These are phyloP conservation scores for Starmerella floris DNA, from an alignment of 805 yeast species.

Conservation along the genomic window DNA sequence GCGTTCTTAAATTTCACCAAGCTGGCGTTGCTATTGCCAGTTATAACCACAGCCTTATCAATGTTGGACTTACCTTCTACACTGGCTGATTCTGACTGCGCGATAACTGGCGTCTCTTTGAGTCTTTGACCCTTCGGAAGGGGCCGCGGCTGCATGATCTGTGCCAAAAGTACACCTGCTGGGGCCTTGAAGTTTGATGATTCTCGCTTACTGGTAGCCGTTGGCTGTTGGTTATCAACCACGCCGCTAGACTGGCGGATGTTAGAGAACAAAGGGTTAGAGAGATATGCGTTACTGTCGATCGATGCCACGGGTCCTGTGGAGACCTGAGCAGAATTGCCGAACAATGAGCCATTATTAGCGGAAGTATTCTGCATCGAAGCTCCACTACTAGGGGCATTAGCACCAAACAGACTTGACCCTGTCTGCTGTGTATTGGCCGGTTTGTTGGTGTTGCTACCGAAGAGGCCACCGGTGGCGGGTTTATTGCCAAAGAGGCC, in stretches of 20 bases:
- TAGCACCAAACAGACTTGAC: too few species aligned
- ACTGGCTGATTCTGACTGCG: neutral
- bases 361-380: constrained; percentile 23
- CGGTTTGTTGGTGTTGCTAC: neutral
- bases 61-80: neutral
- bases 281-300: constrained; percentile 63
- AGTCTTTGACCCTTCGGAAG: constrained; percentile 5
- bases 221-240: constrained; percentile 5
- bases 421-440: too few species aligned
- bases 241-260: constrained; percentile 1
- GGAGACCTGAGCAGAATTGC: constrained; percentile 25
- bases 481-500: constrained; percentile 25
- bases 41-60: neutral
- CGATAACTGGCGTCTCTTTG: neutral
- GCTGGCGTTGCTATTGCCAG: neutral
- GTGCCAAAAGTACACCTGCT: constrained; percentile 16
- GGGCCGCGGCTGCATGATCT: constrained; percentile 12
- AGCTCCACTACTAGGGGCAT: constrained; percentile 17
- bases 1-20: constrained; percentile 11
- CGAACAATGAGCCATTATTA: constrained; percentile 15
- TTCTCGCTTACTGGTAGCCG: constrained; percentile 4
- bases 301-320: constrained; percentile 28
- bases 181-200: constrained; percentile 12
- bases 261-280: constrained; percentile 46
- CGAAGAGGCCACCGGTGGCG: neutral